Evolutionary conservation across 441 rosid genomes (phyloP), one percentile per base, ranked within the genome.

Genomic region (Pelargonium australe): DNA sequence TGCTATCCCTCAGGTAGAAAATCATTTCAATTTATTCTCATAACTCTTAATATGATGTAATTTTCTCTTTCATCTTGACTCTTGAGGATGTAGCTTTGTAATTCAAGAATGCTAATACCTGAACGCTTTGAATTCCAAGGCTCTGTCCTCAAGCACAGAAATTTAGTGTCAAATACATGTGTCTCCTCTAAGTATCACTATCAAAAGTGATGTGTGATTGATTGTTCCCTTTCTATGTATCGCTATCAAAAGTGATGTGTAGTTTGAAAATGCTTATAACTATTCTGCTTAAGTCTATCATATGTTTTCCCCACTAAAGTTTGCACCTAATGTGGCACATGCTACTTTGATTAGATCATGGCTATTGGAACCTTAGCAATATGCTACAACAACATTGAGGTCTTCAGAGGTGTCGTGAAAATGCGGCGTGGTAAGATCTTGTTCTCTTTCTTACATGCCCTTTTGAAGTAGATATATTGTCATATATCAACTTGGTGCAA

Each of bases 361-460:
- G 96, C 95, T 47, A 88, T 92, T 79, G 99, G 96, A 81, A 95
- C 99, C 19, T 83, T 90, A 68, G 92, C 95, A 67, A 66, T 92
- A 67, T 89, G 98, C 85, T 89, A 89, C 83, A 86, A 90, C 87
- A 89, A 92, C 76, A 70, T 89, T 53, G 91, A 92, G 86, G 89
- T 95, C 79, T 95, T 95, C 80, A 82, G 92, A 84, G 95, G 95
- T 1, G 95, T 87, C 0, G 96, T 92, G 76, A 90, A 92, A 79
- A 73, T 95, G 91, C 89, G 98, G 81, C 92, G 97, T 55, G 99
- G 99, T 95, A 84, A 82, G 90, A 75, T 69, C 43, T 63, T 71
- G 17, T 20, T 68, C 70, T 45, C 2, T 7, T 10, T 58, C 31
- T 58, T 53, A 17, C 16, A 49, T 49, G 57, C 16, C 16, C 5